Conservation (phyloP, 345 rosid species). For the Linum tenue region DNA sequence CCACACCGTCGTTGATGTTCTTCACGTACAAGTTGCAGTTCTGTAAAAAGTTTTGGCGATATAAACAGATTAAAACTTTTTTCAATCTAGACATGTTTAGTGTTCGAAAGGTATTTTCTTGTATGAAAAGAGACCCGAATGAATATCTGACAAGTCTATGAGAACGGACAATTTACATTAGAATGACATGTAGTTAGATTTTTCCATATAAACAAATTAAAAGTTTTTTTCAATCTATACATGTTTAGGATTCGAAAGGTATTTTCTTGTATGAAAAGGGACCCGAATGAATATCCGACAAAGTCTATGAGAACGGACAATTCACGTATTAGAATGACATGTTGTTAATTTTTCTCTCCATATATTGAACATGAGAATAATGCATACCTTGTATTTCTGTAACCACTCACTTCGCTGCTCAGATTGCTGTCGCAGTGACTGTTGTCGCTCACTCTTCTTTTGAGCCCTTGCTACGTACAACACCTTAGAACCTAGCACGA, state of each 20-base stretch:
- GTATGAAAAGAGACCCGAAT: no score
- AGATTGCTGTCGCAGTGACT: neutral
- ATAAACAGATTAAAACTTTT: no score
- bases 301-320: no score
- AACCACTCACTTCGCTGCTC: neutral
- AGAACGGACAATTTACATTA: no score
- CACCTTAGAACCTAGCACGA: neutral
- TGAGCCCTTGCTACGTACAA: neutral
- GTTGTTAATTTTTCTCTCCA: neutral
- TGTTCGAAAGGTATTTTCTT: neutral
- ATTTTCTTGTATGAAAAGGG: neutral
- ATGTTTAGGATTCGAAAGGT: no score
- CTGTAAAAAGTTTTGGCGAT: neutral
- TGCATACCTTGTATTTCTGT: neutral
- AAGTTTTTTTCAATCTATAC: no score
- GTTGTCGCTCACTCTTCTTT: neutral
- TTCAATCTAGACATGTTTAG: no score
- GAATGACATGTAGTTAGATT: neutral
- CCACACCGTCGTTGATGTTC: neutral
- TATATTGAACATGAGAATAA: no score
- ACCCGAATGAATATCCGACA: no score
- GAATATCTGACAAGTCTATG: no score
- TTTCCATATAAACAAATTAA: no score
- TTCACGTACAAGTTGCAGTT: neutral
- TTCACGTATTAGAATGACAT: no score